A percentile compares a stretch with the other conserved stretches of the same genome.
Conservation (phyloP, 2,329 filamentous ascomycete genomes). For the Xylariomycetidae sp. region DNA sequence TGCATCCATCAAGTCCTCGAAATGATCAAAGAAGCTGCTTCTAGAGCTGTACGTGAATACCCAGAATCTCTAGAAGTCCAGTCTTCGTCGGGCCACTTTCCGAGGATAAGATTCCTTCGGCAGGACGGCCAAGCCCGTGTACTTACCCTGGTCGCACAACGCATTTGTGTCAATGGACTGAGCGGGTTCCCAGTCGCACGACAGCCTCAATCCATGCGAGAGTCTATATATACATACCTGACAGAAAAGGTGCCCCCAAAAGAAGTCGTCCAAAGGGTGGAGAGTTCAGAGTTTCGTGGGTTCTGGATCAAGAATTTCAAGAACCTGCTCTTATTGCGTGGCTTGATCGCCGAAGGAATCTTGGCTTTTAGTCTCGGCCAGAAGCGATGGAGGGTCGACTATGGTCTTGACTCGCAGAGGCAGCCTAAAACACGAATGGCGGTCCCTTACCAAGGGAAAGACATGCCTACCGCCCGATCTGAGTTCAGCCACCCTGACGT, state of each 20-base stretch:
- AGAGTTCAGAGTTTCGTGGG: slow-evolving; percentile 19
- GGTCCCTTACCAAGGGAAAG: slow-evolving; percentile 58
- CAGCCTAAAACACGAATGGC: slow-evolving; percentile 41
- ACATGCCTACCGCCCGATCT: slow-evolving; percentile 47
- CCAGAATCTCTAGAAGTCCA: slow-evolving; percentile 40
- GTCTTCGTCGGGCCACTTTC: slow-evolving; percentile 33
- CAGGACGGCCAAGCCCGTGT: slow-evolving; percentile 25
- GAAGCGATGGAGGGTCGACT: slow-evolving; percentile 64
- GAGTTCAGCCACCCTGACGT: slow-evolving; percentile 62
- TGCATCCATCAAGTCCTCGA: slow-evolving; percentile 49
- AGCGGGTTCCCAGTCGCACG: slow-evolving; percentile 36
- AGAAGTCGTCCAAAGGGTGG: slow-evolving; percentile 29
- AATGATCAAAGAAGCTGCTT: slow-evolving; percentile 31
- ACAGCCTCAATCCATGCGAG: slow-evolving; percentile 25
- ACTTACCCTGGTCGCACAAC: slow-evolving; percentile 26
- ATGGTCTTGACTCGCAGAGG: slow-evolving; percentile 46
- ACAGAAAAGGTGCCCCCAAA: slow-evolving; percentile 24
- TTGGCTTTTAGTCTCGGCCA: slow-evolving; percentile 47
- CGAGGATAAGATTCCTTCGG: slow-evolving; percentile 43
- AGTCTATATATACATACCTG: slow-evolving; percentile 41
- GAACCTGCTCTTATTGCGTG: slow-evolving; percentile 41
- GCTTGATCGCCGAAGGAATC: slow-evolving; percentile 52
- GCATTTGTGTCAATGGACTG: slow-evolving; percentile 40
- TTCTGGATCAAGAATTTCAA: slow-evolving; percentile 34
- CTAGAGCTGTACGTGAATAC: slow-evolving; percentile 21